phyloP scores from a whole-genome alignment of 2,329 filamentous ascomycete species.

The Neodidymelliopsis sp. region DNA sequence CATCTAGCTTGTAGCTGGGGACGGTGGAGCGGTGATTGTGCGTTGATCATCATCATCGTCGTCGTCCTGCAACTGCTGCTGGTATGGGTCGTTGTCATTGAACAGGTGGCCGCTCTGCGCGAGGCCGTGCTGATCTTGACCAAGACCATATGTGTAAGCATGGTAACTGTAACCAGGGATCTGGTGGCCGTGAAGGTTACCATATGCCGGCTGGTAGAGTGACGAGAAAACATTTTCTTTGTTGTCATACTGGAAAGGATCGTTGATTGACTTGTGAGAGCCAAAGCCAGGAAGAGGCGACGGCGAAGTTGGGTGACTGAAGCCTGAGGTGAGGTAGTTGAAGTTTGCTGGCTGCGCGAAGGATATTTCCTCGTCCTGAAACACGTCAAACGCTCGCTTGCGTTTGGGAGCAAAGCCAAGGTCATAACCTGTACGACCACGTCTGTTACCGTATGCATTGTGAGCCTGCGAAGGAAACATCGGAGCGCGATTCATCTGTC shows the following conservation, averaged over 20 bases:
- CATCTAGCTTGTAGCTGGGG: constrained; percentile 40
- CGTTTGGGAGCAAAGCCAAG: constrained; percentile 41
- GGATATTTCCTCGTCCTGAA: constrained; percentile 49
- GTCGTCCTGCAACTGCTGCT: constrained; percentile 32
- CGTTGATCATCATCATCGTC: constrained; percentile 47
- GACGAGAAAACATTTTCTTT: constrained; percentile 43
- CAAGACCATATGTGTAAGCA: constrained; percentile 37
- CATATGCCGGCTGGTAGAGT: constrained; percentile 35
- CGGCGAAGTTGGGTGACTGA: constrained; percentile 36
- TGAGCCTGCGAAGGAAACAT: constrained; percentile 28
- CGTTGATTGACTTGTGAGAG: constrained; percentile 39
- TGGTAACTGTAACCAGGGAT: constrained; percentile 36
- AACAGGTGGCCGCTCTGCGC: constrained; percentile 38
- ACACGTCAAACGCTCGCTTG: constrained; percentile 52
- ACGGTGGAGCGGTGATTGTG: constrained; percentile 48
- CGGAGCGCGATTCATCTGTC: constrained; percentile 33
- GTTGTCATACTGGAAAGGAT: constrained; percentile 41
- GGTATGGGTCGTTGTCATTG: constrained; percentile 30
- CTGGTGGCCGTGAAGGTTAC: constrained; percentile 35
- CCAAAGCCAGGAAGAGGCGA: constrained; percentile 34
- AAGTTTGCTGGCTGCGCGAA: constrained; percentile 44
- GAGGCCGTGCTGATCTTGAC: constrained; percentile 38
- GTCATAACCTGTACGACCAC: constrained; percentile 41
- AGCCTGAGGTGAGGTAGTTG: constrained; percentile 46
- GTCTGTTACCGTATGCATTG: constrained; percentile 42